phyloP scores from a whole-genome alignment of 257 asterid genomes.

The Parsonsia alboflavescens region DNA sequence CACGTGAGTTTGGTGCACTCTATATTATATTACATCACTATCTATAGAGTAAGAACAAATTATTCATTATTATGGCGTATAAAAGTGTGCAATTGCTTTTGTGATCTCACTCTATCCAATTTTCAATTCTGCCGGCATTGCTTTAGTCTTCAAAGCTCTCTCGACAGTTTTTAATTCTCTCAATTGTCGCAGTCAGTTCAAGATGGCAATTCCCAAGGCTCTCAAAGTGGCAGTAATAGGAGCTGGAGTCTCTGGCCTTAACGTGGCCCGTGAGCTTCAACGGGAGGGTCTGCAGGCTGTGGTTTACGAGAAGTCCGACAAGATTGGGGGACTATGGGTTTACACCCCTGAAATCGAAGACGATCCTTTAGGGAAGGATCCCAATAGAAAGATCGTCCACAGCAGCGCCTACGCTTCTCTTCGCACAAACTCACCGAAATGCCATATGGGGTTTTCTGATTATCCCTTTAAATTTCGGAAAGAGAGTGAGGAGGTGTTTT shows the following conservation, averaged over 20 bases:
- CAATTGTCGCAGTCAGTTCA: not conserved
- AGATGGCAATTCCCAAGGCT: not conserved
- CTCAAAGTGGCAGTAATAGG: constrained; percentile 23
- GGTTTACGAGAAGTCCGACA: constrained; percentile 14
- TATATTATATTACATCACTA: too few species aligned
- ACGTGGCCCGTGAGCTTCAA: constrained; percentile 14
- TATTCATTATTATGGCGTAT: too few species aligned
- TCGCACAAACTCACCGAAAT: constrained; percentile 7
- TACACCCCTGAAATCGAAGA: constrained; percentile 24
- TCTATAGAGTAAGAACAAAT: too few species aligned
- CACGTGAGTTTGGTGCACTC: too few species aligned
- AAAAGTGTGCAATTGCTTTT: too few species aligned
- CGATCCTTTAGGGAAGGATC: constrained; percentile 19
- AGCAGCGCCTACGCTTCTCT: constrained; percentile 16
- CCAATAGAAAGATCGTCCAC: constrained; percentile 6
- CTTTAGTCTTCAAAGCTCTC: too few species aligned
- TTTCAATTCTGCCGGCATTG: too few species aligned
- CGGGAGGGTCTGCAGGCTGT: constrained; percentile 14
- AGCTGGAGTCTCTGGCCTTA: constrained; percentile 13
- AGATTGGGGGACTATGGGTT: constrained; percentile 54
- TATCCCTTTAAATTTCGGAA: constrained; percentile 3
- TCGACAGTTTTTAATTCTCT: too few species aligned
- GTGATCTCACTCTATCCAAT: too few species aligned
- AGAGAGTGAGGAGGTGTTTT: not conserved
- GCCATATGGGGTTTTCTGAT: constrained; percentile 16